Evolutionary conservation across 176 grass and related monocot species (phyloP).

Genomic region (Echinochloa phyllopogon): DNA sequence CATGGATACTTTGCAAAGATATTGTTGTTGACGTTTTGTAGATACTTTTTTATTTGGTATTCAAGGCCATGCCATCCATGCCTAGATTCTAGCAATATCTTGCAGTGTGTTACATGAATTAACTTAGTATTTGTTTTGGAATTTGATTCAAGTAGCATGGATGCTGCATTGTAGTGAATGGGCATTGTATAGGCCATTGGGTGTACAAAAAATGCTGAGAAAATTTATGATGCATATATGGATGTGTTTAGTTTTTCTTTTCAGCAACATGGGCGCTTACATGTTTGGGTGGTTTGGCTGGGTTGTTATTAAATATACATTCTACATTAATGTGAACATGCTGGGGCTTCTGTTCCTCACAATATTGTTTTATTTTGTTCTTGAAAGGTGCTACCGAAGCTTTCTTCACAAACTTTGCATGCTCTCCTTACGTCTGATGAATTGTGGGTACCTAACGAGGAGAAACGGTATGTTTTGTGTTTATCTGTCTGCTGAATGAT

Average conservation of each 20-base stretch:
- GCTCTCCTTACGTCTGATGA: conserved; percentile 84
- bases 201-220: background rate
- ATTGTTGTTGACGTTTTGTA: background rate
- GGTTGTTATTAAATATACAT: conserved; percentile 6
- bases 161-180: conserved; percentile 10
- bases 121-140: conserved; percentile 9
- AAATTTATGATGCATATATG: background rate
- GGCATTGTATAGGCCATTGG: background rate
- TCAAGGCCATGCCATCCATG: background rate
- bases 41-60: background rate
- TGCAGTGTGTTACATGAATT: background rate
- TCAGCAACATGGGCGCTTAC: conserved; percentile 1
- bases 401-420: conserved; percentile 98
- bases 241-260: background rate
- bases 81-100: background rate
- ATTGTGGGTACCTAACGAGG: conserved; percentile 97
- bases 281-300: background rate
- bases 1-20: conserved; percentile 2
- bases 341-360: background rate
- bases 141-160: background rate
- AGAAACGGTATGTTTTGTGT: conserved; percentile 79
- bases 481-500: conserved; percentile 25
- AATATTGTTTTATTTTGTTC: conserved; percentile 45
- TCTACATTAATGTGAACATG: background rate
- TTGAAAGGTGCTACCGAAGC: conserved; percentile 86